Percentiles rank a stretch among this genome's conserved stretches.
Evolutionary conservation across 805 yeast species (phyloP).

Genomic region (Saccharomycopsis sp.): DNA sequence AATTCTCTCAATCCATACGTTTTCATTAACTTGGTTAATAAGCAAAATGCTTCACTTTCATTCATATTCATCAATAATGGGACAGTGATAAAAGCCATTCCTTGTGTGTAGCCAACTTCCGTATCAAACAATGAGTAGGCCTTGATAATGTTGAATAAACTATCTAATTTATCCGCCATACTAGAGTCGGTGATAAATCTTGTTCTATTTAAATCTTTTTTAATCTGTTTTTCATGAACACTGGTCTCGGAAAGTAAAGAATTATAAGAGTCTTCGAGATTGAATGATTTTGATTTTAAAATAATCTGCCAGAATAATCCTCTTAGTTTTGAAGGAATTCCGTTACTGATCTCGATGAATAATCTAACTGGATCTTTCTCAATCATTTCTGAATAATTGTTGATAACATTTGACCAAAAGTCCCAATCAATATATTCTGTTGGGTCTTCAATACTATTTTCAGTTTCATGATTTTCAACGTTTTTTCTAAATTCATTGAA

Average conservation of each 20-base stretch:
- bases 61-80: slow-evolving; percentile 74
- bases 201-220: slow-evolving; percentile 77
- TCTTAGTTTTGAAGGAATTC: slow-evolving; percentile 77
- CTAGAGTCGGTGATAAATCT: slow-evolving; percentile 54
- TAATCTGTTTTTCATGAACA: slow-evolving; percentile 62
- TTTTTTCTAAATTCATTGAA: slow-evolving; percentile 20
- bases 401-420: slow-evolving; percentile 77
- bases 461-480: slow-evolving; percentile 12
- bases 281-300: slow-evolving; percentile 62
- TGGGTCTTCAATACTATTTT: not conserved
- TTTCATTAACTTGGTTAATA: slow-evolving; percentile 75
- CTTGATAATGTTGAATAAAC: slow-evolving; percentile 65
- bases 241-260: slow-evolving; percentile 35
- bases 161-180: slow-evolving; percentile 45
- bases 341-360: slow-evolving; percentile 51
- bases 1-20: slow-evolving; percentile 70
- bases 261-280: slow-evolving; percentile 48
- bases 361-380: slow-evolving; percentile 49
- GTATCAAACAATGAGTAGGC: slow-evolving; percentile 79
- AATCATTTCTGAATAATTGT: slow-evolving; percentile 64
- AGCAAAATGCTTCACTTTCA: slow-evolving; percentile 77
- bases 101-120: slow-evolving; percentile 96
- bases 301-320: slow-evolving; percentile 92
- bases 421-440: slow-evolving; percentile 54
- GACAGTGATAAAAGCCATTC: slow-evolving; percentile 88